phyloP scores from a whole-genome alignment of 805 yeast species.

The Wickerhamia fluorescens region DNA sequence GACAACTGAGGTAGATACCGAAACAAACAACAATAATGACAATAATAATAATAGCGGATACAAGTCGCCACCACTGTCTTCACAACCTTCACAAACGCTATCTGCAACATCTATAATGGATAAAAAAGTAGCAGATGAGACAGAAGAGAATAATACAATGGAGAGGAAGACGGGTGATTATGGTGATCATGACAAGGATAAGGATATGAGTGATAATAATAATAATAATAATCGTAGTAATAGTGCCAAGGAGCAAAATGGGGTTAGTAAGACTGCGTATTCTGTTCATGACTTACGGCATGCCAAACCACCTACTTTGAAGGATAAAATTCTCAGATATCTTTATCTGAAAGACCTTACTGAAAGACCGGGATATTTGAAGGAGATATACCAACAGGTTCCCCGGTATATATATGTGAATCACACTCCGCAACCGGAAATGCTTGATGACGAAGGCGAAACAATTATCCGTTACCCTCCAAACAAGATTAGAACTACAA shows the following conservation, averaged over 20 bases:
- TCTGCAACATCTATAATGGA: too few species aligned
- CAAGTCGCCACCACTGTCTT: conserved; percentile 1
- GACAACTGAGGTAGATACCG: too few species aligned
- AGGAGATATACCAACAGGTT: conserved; percentile 29
- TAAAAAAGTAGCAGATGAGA: too few species aligned
- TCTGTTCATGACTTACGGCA: conserved; percentile 7
- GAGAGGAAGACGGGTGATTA: too few species aligned
- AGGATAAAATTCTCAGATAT: conserved; percentile 6
- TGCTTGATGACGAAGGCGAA: conserved; percentile 15
- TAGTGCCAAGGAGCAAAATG: too few species aligned
- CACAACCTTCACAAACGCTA: too few species aligned
- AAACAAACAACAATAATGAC: too few species aligned
- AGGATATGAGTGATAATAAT: too few species aligned
- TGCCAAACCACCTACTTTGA: conserved; percentile 9
- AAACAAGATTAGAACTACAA: conserved; percentile 57
- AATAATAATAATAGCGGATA: conserved; percentile 1
- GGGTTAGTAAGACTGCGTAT: too few species aligned
- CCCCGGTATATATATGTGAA: conserved; percentile 45
- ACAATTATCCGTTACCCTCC: conserved; percentile 39
- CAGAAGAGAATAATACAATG: too few species aligned
- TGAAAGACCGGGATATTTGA: conserved; percentile 26
- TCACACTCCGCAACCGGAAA: conserved; percentile 39
- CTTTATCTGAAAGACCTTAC: conserved; percentile 14
- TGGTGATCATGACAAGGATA: too few species aligned
- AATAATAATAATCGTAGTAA: too few species aligned